These are phyloP conservation scores for Verticillium nonalfalfae DNA, from an alignment of 2,329 filamentous ascomycete genomes.

Conservation along the genomic window DNA sequence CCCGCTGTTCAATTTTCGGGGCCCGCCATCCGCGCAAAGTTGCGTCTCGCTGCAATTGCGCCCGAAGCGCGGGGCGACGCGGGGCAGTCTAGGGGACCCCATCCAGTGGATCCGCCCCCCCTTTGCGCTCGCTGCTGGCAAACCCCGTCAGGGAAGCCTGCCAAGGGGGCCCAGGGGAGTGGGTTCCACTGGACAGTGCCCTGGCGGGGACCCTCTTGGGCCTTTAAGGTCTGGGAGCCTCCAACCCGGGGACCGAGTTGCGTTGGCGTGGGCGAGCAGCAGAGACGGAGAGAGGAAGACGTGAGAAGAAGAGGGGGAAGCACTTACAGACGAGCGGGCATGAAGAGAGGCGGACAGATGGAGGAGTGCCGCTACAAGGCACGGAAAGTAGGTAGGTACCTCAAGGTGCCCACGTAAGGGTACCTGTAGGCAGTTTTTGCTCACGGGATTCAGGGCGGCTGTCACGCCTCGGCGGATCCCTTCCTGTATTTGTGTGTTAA, in stretches of 20 bases:
- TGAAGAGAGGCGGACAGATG: neutral
- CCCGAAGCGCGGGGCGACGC: conserved; percentile 2
- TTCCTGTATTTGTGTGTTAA: neutral
- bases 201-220: neutral
- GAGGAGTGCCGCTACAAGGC: neutral
- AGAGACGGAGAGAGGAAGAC: neutral
- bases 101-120: neutral
- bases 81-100: neutral
- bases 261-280: neutral
- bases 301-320: neutral
- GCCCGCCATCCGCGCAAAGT: too few relatives aligned
- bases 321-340: neutral
- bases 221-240: neutral
- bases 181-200: neutral
- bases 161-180: too few relatives aligned
- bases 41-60: neutral
- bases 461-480: too few relatives aligned
- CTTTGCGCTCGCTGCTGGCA: too few relatives aligned
- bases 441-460: neutral
- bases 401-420: too few relatives aligned
- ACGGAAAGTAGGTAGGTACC: too few relatives aligned
- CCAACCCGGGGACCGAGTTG: neutral
- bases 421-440: neutral
- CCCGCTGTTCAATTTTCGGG: too few relatives aligned
- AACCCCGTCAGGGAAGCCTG: too few relatives aligned